phyloP scores from a whole-genome alignment of 164 flowering plant species.

The Amborella trichopoda region DNA sequence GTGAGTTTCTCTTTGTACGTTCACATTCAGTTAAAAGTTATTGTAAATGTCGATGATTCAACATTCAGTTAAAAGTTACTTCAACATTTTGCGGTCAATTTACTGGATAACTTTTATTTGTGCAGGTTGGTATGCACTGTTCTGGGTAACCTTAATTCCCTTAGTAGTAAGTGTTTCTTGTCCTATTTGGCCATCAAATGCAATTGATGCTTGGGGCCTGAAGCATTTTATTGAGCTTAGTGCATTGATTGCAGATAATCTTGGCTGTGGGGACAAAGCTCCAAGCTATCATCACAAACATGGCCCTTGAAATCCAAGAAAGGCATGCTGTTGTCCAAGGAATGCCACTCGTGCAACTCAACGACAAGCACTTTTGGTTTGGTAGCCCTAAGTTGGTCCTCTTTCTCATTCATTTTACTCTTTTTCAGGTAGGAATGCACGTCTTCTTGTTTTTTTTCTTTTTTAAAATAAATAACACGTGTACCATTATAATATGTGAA shows the following conservation, averaged over 20 bases:
- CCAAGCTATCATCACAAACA: constrained; percentile 69
- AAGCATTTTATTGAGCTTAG: neutral
- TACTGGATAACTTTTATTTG: constrained; percentile 6
- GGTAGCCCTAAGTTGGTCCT: constrained; percentile 55
- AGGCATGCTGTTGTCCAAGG: constrained; percentile 94
- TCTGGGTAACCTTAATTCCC: constrained; percentile 60
- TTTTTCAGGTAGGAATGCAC: constrained; percentile 58
- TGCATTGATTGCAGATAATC: constrained; percentile 33
- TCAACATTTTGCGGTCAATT: too few species aligned
- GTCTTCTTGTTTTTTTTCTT: too few species aligned
- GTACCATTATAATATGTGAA: too few species aligned
- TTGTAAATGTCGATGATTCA: too few species aligned
- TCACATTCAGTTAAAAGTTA: too few species aligned
- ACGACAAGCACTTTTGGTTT: constrained; percentile 87
- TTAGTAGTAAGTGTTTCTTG: constrained; percentile 38
- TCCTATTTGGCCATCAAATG: neutral
- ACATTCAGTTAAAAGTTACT: too few species aligned
- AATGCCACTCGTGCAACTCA: constrained; percentile 85
- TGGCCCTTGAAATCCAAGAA: constrained; percentile 88
- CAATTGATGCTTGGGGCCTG: neutral
- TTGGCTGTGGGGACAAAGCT: constrained; percentile 92
- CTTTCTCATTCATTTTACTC: constrained; percentile 65
- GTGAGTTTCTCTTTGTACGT: too few species aligned
- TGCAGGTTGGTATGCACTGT: constrained; percentile 70
- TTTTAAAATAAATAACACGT: too few species aligned